These are phyloP conservation scores for Chlamydomonas sp. DNA, from an alignment of 139 green algal species.

Conservation along the genomic window DNA sequence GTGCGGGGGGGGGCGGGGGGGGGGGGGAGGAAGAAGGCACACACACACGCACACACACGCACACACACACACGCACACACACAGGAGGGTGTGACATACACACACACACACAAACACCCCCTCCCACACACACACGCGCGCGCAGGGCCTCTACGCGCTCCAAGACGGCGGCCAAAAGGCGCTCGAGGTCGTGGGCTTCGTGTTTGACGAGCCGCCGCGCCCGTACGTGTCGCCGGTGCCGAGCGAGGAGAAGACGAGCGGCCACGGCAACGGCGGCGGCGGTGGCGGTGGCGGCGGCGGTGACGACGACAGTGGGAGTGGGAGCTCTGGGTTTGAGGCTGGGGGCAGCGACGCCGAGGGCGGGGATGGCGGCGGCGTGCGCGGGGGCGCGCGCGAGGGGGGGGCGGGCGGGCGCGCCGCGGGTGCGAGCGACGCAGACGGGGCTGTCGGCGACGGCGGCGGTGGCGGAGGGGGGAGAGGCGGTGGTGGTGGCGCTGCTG, in stretches of 20 bases:
- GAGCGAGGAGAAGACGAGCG: no score
- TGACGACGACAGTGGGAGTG: no score
- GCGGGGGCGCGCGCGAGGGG: no score
- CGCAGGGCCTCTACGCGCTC: conserved; percentile 1
- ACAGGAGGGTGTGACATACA: conserved; percentile 16
- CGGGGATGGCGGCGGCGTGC: no score
- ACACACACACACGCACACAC: conserved; percentile 5
- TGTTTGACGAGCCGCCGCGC: conserved; percentile 27
- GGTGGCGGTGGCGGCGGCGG: no score
- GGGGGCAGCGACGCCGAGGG: no score
- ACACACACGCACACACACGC: not conserved
- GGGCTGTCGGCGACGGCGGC: not conserved
- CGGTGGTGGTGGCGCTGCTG: not conserved
- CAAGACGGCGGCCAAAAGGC: conserved; percentile 11
- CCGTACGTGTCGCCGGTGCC: not conserved
- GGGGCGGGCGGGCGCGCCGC: no score
- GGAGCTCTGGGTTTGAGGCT: no score
- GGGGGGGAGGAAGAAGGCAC: not conserved
- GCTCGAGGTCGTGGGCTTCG: conserved; percentile 23
- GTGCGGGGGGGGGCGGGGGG: no score
- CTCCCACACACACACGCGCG: not conserved
- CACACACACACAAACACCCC: not conserved
- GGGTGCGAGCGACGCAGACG: no score
- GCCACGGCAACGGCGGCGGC: not conserved
- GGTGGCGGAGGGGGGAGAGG: no score